Evolutionary conservation across 371 early-diverging fungal species (phyloP), one percentile per base, ranked within the genome.

Genomic region (Vairimorpha necatrix): DNA sequence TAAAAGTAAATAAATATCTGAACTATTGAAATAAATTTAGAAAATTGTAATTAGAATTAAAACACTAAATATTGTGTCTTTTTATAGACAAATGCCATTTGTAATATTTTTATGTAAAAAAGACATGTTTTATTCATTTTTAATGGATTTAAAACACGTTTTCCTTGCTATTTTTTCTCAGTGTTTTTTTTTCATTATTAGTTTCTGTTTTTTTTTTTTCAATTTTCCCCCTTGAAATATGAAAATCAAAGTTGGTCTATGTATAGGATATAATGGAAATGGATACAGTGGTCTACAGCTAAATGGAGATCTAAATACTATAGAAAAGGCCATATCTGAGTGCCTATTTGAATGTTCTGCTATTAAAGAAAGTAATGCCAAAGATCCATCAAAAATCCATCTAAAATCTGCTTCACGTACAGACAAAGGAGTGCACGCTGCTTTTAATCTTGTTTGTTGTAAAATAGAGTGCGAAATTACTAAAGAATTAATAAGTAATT

Each of bases 391-490:
- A 26, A 85, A 93, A 89, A 86, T 89, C 33, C 86, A 87, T 32
- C 87, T 92, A 80, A 83, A 85, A 87, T 86, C 98, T 63, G 90
- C 93, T 1, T 96, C 95, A 2, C 87, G 99, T 30, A 99, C 99
- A 0, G 99, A 99, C 83, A 97, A 97, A 86, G 99, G 99, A 14
- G 99, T 99, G 0, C 95, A 95, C 82, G 98, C 99, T 28, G 92
- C 92, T 30, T 93, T 95, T 34, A 92, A 95, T 72, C 89, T 98
- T 0, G 89, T 94, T 26, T 90, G 92, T 0, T 79, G 91, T 38
- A 97, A 97, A 86, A 84, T 87, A 72, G 77, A 74, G 24, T 16
- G n/a, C 1, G 50, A 47, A 14, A 50, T 68, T 18, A 65, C 67
- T 4, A 22, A 65, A 14, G 65, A 62, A 22, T 18, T 71, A 9